A percentile compares a stretch with the other conserved stretches of the same genome.
Evolutionary conservation across 371 early-diverging fungal genomes (phyloP).

Genomic region (Parasitella parasitica): DNA sequence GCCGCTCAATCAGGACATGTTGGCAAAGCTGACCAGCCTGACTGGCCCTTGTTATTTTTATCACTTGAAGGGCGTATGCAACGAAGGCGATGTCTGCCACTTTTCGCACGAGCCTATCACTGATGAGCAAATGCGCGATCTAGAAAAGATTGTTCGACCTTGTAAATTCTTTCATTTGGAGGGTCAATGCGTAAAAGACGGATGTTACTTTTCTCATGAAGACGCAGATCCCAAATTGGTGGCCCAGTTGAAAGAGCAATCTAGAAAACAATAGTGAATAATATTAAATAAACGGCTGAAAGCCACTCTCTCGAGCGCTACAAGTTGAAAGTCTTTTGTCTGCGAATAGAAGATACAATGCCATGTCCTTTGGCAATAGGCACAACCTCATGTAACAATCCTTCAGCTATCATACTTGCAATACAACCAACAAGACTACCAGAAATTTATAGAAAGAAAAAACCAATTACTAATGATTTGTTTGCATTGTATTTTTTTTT

Average conservation of each 20-base stretch:
- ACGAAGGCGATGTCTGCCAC: constrained; percentile 26
- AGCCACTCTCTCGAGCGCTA: too few relatives aligned
- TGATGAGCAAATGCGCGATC: not conserved
- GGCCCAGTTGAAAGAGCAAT: not conserved
- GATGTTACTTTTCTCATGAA: constrained; percentile 22
- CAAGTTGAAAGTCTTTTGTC: too few relatives aligned
- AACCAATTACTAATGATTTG: constrained; percentile 1
- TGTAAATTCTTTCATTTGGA: constrained; percentile 17
- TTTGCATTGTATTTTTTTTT: constrained; percentile 10
- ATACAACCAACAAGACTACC: too few relatives aligned
- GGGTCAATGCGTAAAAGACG: constrained; percentile 18
- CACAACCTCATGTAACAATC: too few relatives aligned
- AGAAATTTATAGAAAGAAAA: too few relatives aligned
- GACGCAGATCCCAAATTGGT: constrained; percentile 11
- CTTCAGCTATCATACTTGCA: too few relatives aligned
- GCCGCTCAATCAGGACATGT: constrained; percentile 8
- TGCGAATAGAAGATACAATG: too few relatives aligned
- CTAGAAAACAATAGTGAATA: not conserved
- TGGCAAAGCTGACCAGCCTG: constrained; percentile 12
- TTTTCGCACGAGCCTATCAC: constrained; percentile 25
- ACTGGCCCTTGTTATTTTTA: constrained; percentile 40
- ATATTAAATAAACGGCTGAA: not conserved
- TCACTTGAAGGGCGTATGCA: constrained; percentile 42
- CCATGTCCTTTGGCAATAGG: too few relatives aligned
- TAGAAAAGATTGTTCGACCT: constrained; percentile 13